These are phyloP conservation scores for Rhizopogon salebrosus DNA, from an alignment of 768 basidiomycete genomes.

Conservation along the genomic window DNA sequence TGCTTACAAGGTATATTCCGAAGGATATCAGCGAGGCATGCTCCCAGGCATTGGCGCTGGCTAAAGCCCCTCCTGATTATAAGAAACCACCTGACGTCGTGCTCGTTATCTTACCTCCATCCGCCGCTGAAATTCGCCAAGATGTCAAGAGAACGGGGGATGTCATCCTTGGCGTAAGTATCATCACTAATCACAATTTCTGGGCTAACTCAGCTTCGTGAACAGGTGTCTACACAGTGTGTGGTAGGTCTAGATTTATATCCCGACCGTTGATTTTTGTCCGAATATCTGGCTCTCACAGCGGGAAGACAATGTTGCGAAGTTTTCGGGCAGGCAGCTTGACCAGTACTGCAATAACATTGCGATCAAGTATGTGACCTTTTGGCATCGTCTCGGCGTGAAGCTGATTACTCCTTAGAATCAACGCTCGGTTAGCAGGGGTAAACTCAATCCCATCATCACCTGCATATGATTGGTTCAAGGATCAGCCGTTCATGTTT, in stretches of 20 bases:
- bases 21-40: slow-evolving; percentile 11
- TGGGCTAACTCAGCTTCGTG: neutral
- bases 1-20: slow-evolving; percentile 9
- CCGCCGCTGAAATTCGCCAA: slow-evolving; percentile 41
- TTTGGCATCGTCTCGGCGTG: neutral
- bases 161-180: slow-evolving; percentile 28
- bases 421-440: slow-evolving; percentile 52
- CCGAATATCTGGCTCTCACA: slow-evolving; percentile 4
- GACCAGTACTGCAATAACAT: slow-evolving; percentile 34
- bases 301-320: slow-evolving; percentile 27
- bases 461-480: slow-evolving; percentile 18
- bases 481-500: slow-evolving; percentile 28
- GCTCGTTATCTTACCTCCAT: slow-evolving; percentile 47
- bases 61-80: neutral
- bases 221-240: slow-evolving; percentile 24
- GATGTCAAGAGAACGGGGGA: slow-evolving; percentile 58
- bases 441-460: slow-evolving; percentile 35
- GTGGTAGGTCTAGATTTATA: slow-evolving; percentile 8
- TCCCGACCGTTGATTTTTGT: slow-evolving; percentile 3
- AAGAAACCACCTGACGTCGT: slow-evolving; percentile 28
- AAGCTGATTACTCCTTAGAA: slow-evolving; percentile 22
- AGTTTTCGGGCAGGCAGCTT: slow-evolving; percentile 9
- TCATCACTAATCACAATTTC: neutral
- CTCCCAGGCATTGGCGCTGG: neutral
- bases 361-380: slow-evolving; percentile 26